Conservation (phyloP, 2,329 filamentous ascomycete species). For the Ophiostoma piceae region DNA sequence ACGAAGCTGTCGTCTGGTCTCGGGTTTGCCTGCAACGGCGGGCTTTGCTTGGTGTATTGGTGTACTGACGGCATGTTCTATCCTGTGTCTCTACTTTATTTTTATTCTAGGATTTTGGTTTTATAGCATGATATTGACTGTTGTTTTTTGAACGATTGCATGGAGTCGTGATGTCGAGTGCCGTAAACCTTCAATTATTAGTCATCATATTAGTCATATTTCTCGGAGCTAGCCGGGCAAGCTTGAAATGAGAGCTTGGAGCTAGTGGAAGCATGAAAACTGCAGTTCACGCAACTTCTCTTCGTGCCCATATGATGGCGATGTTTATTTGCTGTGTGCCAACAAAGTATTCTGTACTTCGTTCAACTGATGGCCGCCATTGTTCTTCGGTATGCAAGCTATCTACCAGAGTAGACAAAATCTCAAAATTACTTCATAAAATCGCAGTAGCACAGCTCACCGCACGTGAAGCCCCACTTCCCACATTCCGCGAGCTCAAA, state of each 20-base stretch:
- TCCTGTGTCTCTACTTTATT: background rate
- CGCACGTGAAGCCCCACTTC: conserved; percentile 8
- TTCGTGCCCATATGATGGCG: background rate
- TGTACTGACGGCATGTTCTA: conserved; percentile 12
- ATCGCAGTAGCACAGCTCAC: background rate
- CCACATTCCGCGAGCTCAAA: conserved; percentile 15
- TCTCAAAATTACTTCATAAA: background rate
- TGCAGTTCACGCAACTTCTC: background rate
- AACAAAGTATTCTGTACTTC: too few species aligned
- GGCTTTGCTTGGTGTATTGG: conserved; percentile 11
- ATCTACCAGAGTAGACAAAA: conserved; percentile 1
- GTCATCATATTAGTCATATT: background rate
- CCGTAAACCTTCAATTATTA: background rate
- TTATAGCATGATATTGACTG: conserved; percentile 7
- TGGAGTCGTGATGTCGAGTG: background rate
- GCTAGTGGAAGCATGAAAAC: background rate
- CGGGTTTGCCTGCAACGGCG: conserved; percentile 3
- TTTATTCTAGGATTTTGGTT: conserved; percentile 6
- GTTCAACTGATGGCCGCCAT: background rate
- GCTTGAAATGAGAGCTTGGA: background rate
- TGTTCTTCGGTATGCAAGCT: conserved; percentile 1
- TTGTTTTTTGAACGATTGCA: background rate
- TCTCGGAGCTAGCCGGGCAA: background rate
- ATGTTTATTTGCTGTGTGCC: too few species aligned
- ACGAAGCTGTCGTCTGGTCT: conserved; percentile 2